Evolutionary conservation across 1,284 basidiomycete genomes (phyloP), one percentile per base, ranked within the genome.

Genomic region (Fistulina hepatica): DNA sequence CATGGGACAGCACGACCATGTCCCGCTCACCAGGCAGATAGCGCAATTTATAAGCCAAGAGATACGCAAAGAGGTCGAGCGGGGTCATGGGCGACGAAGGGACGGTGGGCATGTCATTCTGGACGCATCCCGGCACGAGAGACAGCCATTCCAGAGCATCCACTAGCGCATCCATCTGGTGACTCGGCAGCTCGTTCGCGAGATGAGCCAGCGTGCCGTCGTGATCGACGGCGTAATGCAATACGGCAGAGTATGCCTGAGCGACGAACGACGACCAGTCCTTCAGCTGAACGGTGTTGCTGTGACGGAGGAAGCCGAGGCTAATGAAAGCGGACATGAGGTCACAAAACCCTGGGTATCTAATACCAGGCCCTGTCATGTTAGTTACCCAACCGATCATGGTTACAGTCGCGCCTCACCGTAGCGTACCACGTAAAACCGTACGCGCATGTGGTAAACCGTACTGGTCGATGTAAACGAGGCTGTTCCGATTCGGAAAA

Each of bases 1-100:
- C 82, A 60, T 97, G 93, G 43, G 82, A 71, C 17, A 97, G 73
- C 22, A 95, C 72, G 44, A 93, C 90, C 59, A 90, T 76, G 57
- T 97, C 92, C 11, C 80, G 71, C 58, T 97, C 92, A 21, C 68
- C 63, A 0, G 73, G 70, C 0, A 52, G 58, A 55, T 95, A 97
- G 7, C 67, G 66, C 15, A 95, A 73, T 49, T 78, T 82, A 48
- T 78, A 66, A 2, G 84, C 71, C 11, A 97, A 73, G 3, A 92
- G 67, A 22, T 63, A 55, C 3, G 91, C 79, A 49, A 97, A 78
- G 17, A 84, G 63, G 54, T 94, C 88, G 45, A 94, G 69, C 0
- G 89, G 84, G 3, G 74, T 57, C 34, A 59, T 54, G 0, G 65
- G 59, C 12, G 41, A 61, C n/a, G 42, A 48, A 0, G 67, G 76